phyloP scores from a whole-genome alignment of 1,139 yeast genomes.

The Yamadazyma songkhlaensis region DNA sequence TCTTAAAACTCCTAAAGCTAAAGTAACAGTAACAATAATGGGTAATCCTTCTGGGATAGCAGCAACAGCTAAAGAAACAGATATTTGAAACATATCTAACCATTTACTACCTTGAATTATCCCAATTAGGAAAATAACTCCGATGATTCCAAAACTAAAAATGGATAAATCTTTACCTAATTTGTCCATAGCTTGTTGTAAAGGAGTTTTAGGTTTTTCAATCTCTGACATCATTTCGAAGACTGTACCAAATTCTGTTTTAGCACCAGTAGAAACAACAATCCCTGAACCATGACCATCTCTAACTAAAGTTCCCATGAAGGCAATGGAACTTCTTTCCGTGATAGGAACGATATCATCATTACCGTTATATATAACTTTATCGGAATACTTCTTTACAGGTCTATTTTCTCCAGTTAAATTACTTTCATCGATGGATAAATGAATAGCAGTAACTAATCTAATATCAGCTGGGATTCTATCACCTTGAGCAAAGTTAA shows the following conservation, averaged over 20 bases:
- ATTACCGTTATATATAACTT: conserved; percentile 21
- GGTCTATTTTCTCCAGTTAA: conserved; percentile 94
- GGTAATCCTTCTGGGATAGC: conserved; percentile 98
- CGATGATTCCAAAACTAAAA: conserved; percentile 81
- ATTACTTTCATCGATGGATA: conserved; percentile 86
- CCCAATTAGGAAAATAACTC: conserved; percentile 82
- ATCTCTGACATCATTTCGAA: conserved; percentile 92
- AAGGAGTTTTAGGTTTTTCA: conserved; percentile 94
- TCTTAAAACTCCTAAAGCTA: conserved; percentile 90
- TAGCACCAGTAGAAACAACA: conserved; percentile 85
- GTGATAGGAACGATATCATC: conserved; percentile 45
- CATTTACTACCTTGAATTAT: conserved; percentile 86
- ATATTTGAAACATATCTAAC: conserved; percentile 96
- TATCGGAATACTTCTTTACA: conserved; percentile 54
- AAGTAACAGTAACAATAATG: conserved; percentile 91
- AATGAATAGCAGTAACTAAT: conserved; percentile 70
- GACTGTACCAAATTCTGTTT: conserved; percentile 86
- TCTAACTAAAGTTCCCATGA: conserved; percentile 93
- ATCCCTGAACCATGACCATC: conserved; percentile 92
- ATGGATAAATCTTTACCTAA: conserved; percentile 85
- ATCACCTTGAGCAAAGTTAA: conserved; percentile 86
- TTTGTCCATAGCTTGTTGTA: conserved; percentile 91
- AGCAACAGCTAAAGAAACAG: conserved; percentile 95
- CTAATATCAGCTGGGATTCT: conserved; percentile 93
- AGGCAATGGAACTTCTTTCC: conserved; percentile 75